Evolutionary conservation across 2,329 filamentous ascomycete species (phyloP).

Genomic region (Apiospora marii): DNA sequence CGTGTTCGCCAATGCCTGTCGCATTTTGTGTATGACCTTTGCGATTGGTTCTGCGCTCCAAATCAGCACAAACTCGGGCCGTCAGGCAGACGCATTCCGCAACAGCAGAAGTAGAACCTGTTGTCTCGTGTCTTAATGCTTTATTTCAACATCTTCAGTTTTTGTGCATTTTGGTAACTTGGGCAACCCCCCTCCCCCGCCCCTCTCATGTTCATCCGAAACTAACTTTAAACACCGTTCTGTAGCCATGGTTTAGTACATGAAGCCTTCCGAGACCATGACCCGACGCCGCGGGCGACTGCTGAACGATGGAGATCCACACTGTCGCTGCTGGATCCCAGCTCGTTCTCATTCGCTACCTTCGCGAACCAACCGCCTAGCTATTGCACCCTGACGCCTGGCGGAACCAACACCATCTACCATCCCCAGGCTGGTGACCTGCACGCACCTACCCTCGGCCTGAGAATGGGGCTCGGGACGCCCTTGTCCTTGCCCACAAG

Average conservation of each 20-base stretch:
- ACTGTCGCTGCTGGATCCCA: constrained; percentile 86
- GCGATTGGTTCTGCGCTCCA: neutral
- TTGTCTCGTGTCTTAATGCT: neutral
- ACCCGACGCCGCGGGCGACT: constrained; percentile 81
- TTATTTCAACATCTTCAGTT: neutral
- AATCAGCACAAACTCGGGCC: neutral
- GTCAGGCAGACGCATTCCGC: neutral
- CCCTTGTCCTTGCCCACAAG: constrained; percentile 81
- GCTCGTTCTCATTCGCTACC: constrained; percentile 79
- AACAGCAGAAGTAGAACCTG: too few relatives aligned
- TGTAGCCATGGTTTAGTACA: constrained; percentile 45
- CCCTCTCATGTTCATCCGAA: constrained; percentile 41
- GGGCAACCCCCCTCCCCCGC: too few relatives aligned
- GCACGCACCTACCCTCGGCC: constrained; percentile 79
- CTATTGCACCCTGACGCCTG: constrained; percentile 89
- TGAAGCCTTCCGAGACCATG: constrained; percentile 70
- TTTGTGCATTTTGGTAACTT: neutral
- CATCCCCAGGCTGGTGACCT: constrained; percentile 86
- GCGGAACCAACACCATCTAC: constrained; percentile 80
- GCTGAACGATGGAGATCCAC: constrained; percentile 89
- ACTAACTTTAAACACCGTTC: constrained; percentile 57
- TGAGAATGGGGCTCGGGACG: constrained; percentile 80
- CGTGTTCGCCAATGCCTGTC: neutral
- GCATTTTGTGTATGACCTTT: constrained; percentile 7
- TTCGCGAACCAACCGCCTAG: constrained; percentile 83